Evolutionary conservation across 2,329 filamentous ascomycete genomes (phyloP).

Genomic region (Pseudogymnoascus verrucosus): DNA sequence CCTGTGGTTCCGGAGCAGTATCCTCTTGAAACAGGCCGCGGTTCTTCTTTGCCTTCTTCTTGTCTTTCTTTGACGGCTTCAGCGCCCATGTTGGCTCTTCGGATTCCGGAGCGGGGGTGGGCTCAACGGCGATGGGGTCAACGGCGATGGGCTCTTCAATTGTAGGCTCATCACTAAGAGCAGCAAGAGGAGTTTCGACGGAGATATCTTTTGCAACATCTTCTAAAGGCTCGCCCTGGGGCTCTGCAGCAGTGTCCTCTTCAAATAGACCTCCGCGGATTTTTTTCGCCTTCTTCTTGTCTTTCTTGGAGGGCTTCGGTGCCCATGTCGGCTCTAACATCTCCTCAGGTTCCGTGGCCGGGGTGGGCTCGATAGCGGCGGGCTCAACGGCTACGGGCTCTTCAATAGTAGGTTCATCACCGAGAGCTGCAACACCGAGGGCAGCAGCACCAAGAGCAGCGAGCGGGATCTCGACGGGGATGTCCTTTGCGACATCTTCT

Average conservation of each 20-base stretch:
- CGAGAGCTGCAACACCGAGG: too few species aligned
- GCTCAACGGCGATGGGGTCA: neutral
- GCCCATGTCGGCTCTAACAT: neutral
- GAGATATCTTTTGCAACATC: neutral
- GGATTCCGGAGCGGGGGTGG: conserved; percentile 18
- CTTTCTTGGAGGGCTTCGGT: conserved; percentile 1
- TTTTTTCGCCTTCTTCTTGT: conserved; percentile 9
- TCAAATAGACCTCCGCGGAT: neutral
- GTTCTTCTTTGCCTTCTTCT: conserved; percentile 8
- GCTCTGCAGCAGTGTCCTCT: neutral
- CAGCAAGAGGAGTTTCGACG: neutral
- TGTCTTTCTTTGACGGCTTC: conserved; percentile 9
- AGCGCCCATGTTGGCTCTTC: conserved; percentile 10
- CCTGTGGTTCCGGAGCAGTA: neutral
- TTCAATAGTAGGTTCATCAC: neutral
- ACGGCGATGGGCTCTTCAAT: neutral
- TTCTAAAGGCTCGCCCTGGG: neutral
- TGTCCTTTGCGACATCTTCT: neutral
- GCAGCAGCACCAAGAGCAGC: neutral
- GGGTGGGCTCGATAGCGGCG: neutral
- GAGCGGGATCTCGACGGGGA: neutral
- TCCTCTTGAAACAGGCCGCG: neutral
- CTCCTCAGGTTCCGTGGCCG: neutral
- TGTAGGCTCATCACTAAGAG: neutral
- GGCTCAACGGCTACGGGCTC: neutral